phyloP scores from a whole-genome alignment of 192 early-diverging fungal genomes.

The Umbelopsis ramanniana region DNA sequence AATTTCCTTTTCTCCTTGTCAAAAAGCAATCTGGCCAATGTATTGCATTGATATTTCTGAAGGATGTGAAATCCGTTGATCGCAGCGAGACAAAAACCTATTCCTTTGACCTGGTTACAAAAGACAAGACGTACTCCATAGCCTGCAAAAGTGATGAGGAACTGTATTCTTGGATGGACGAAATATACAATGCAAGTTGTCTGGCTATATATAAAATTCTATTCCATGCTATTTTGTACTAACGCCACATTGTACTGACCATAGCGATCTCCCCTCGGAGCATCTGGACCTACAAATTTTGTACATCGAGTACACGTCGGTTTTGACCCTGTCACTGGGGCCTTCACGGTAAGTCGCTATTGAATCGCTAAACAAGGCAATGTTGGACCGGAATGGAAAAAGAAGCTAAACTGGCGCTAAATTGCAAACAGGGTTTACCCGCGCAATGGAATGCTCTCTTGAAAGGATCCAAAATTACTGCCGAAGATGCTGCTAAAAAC shows the following conservation, averaged over 20 bases:
- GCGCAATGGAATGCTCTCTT: constrained; percentile 94
- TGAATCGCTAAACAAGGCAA: background rate
- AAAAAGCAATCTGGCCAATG: constrained; percentile 84
- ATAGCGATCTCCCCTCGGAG: constrained; percentile 78
- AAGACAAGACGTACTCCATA: constrained; percentile 92
- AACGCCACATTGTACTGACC: background rate
- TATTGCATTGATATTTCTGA: constrained; percentile 87
- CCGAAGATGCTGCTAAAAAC: constrained; percentile 97
- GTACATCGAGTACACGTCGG: constrained; percentile 83
- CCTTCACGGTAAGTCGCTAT: constrained; percentile 55
- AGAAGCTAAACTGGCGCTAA: background rate
- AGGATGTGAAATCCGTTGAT: constrained; percentile 86
- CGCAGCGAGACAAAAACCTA: constrained; percentile 90
- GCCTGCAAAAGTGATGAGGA: constrained; percentile 95
- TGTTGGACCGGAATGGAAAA: background rate
- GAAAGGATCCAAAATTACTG: constrained; percentile 91
- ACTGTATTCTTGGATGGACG: constrained; percentile 98
- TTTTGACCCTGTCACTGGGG: constrained; percentile 66
- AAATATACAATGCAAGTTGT: constrained; percentile 83
- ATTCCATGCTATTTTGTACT: background rate
- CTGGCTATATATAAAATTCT: background rate
- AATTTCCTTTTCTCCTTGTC: background rate
- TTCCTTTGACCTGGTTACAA: constrained; percentile 93
- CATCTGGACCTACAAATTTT: constrained; percentile 85
- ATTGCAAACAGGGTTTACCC: constrained; percentile 76